A percentile compares a stretch with the other conserved stretches of the same genome.
Evolutionary conservation across 176 grass and related monocot genomes (phyloP).

Genomic region (Rhynchospora tenuis): DNA sequence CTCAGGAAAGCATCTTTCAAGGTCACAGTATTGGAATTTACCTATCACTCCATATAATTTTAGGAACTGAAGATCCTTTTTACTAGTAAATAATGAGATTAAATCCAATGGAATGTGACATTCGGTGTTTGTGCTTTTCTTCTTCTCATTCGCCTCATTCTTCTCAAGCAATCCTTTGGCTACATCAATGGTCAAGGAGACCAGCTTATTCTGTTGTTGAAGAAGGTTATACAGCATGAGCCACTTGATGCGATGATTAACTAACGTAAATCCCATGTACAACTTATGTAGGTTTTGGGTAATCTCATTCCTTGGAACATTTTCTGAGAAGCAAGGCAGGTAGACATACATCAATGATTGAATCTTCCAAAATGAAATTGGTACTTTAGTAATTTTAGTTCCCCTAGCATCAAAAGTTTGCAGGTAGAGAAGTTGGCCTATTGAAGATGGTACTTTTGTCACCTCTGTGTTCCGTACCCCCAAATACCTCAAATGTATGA

Average conservation of each 20-base stretch:
- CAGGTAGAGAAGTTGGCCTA: slow-evolving; percentile 25
- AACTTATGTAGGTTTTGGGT: neutral
- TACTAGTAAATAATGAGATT: neutral
- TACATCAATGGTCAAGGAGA: slow-evolving; percentile 14
- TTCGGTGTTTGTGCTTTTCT: neutral
- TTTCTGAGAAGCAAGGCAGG: neutral
- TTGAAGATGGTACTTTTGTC: slow-evolving; percentile 11
- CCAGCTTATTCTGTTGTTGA: neutral
- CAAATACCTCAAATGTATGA: slow-evolving; percentile 33
- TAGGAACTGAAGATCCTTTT: neutral
- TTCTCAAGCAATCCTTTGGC: neutral
- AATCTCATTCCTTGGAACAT: slow-evolving; percentile 6
- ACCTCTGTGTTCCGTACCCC: neutral
- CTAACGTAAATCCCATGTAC: neutral
- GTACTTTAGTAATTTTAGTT: slow-evolving; percentile 5
- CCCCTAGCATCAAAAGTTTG: slow-evolving; percentile 23
- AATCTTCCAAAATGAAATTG: slow-evolving; percentile 31
- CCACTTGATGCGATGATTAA: neutral
- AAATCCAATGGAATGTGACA: neutral
- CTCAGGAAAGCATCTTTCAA: neutral
- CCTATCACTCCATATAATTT: neutral
- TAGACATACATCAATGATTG: slow-evolving; percentile 23
- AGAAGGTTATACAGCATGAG: neutral
- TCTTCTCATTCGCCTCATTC: neutral
- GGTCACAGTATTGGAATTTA: no score